Evolutionary conservation across 345 rosid species (phyloP), one percentile per base, ranked within the genome.

Genomic region (Citrus cavaleriei): DNA sequence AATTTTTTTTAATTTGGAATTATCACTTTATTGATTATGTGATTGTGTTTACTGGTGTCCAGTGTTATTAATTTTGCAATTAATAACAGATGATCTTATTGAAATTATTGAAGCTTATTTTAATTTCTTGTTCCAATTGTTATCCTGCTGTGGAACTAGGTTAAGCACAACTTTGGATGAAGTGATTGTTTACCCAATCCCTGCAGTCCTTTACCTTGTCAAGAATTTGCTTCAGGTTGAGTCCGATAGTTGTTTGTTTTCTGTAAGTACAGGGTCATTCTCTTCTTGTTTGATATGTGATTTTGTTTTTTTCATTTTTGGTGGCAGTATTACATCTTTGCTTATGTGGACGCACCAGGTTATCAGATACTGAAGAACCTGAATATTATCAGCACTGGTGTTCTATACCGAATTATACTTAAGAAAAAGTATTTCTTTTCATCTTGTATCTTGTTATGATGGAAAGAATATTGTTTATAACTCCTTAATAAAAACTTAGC

Each of bases 301-400:
- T 32, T 65, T 4, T 65, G 2, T 68, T 24, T 32, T 67, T 40
- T 80, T 63, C 38, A 14, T 81, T 68, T 77, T 84, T 2, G 78
- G 68, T 86, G 82, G 90, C 91, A 93, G 98, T 96, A 96, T 85
- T 96, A 96, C 85, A 96, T 96, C 84, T 94, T 96, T 88, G 95
- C 99, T 18, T 96, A 96, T 70, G 97, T 93, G 65, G 97, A 93
- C 73, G 99, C 99, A 32, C 98, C 98, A 5, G 99, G 98, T 69
- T 94, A 96, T 81, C 99, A 94, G 87, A 96, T 96, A 86, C 86
- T 91, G 88, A 96, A 96, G 95, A 96, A 96, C 86, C 86, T 96
- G 70, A 96, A 96, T 83, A 96, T 94, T 58, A 94, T 96, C 76
- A 96, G 97, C 79, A 94, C 99, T 54, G 97, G 99, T 79, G 87